phyloP scores from a whole-genome alignment of 345 rosid genomes.

The Salix arbutifolia region DNA sequence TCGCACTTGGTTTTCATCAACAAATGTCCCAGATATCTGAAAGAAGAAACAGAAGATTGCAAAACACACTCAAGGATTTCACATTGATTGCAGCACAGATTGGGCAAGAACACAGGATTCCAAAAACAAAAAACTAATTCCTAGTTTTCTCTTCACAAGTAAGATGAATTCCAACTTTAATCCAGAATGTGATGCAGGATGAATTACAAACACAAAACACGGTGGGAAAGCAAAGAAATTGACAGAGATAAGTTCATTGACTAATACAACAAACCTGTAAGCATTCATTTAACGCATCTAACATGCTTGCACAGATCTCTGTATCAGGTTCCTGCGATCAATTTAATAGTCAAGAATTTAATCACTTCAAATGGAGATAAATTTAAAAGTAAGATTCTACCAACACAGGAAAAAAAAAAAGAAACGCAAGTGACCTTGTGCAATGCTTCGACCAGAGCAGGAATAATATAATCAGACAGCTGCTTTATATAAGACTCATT shows the following conservation, averaged over 20 bases:
- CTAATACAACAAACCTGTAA: conserved; percentile 59
- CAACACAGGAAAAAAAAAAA: not conserved
- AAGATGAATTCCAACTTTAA: not conserved
- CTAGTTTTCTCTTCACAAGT: not conserved
- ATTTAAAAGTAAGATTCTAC: not conserved
- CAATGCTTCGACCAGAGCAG: conserved; percentile 88
- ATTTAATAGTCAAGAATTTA: conserved; percentile 11
- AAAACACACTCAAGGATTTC: not conserved
- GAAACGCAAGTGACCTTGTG: conserved; percentile 61
- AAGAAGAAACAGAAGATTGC: conserved; percentile 16
- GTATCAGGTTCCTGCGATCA: conserved; percentile 93
- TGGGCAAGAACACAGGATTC: not conserved
- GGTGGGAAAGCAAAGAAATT: not conserved
- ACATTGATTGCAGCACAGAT: not conserved
- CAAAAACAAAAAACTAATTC: not conserved
- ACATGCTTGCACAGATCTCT: conserved; percentile 90
- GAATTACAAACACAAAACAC: not conserved
- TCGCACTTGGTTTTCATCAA: conserved; percentile 85
- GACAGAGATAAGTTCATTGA: not conserved
- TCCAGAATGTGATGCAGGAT: not conserved
- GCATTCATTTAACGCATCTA: conserved; percentile 96
- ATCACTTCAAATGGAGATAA: not conserved
- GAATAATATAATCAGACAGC: conserved; percentile 85
- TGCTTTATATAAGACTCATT: conserved; percentile 88
- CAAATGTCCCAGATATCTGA: conserved; percentile 77